Evolutionary conservation across 352 stramenopile genomes (phyloP), one percentile per base, ranked within the genome.

Genomic region (Thraustochytrium sp.): DNA sequence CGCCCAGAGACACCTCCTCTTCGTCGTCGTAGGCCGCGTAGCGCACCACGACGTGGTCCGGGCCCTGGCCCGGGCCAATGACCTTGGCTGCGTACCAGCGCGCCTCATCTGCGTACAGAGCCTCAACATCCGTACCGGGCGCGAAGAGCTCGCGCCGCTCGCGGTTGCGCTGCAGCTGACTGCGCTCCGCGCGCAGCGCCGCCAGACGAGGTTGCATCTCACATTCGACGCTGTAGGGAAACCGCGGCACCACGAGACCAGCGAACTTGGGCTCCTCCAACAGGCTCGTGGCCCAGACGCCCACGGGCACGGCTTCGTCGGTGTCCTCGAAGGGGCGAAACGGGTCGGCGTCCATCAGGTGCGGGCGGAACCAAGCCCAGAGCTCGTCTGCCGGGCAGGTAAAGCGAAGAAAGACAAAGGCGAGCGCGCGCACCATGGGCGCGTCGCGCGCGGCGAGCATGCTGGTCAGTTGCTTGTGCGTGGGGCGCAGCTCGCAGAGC

Each of bases 371-470:
- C 94, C 94, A 99, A 56, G 84, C 89, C 93, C 92, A 99, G 3
- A 99, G 89, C 63, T 92, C 87, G 56, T 94, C 90, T 0, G 96
- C 95, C 44, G 97, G 91, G 80, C 91, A 95, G 21, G 94, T 94
- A 89, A 98, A 99, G 42, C 96, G 90, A 23, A 99, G 89, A 84
- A 98, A 99, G n/a, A 99, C 88, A 85, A 99, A 98, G 0, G 95
- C 96, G 31, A 98, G 90, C 2, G 91, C 94, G 36, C 96, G 93
- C 84, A 99, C 98, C 86, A 97, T 98, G 2, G 95, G 94, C 31
- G 92, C 97, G 86, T 98, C 96, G 86, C 95, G 74, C 87, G 95
- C 92, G 40, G 96, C 91, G 75, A 99, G 89, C 73, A 98, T 86
- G 0, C 95, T 90, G 55, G 94, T 91, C 93, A 99, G 98, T 88